Conservation (phyloP, 768 basidiomycete species). For the Suillus tomentosus region DNA sequence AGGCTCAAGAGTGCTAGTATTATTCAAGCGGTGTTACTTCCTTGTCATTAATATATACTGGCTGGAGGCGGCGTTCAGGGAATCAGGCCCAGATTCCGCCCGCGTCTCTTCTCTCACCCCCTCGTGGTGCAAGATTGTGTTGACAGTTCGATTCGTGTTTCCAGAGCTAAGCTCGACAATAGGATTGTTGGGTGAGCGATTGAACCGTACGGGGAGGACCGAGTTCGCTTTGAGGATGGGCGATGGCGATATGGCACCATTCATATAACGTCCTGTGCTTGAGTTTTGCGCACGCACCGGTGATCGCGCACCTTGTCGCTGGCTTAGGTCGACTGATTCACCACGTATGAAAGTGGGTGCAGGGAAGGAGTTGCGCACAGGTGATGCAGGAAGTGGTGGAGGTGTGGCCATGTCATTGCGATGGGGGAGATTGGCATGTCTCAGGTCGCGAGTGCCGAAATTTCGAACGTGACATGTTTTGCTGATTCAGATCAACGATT, state of each 20-base stretch:
- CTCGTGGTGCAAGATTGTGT: slow-evolving; percentile 14
- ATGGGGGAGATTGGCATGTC: slow-evolving; percentile 69
- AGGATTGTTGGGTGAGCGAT: slow-evolving; percentile 21
- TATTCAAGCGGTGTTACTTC: too few species aligned
- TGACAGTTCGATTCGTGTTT: slow-evolving; percentile 22
- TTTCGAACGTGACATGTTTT: slow-evolving; percentile 80
- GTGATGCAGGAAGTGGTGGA: slow-evolving; percentile 34
- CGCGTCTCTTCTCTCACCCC: slow-evolving; percentile 27
- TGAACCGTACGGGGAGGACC: slow-evolving; percentile 40
- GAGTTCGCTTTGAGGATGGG: slow-evolving; percentile 45
- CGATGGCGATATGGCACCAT: slow-evolving; percentile 19
- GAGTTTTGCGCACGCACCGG: slow-evolving; percentile 31
- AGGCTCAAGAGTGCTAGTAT: too few species aligned
- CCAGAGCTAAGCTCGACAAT: slow-evolving; percentile 19
- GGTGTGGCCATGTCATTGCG: slow-evolving; percentile 38
- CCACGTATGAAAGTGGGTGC: slow-evolving; percentile 29
- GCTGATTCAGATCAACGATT: slow-evolving; percentile 41
- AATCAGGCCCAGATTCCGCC: slow-evolving; percentile 33
- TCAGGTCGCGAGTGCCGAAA: slow-evolving; percentile 76
- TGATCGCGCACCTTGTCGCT: slow-evolving; percentile 29
- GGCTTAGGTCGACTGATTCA: slow-evolving; percentile 30
- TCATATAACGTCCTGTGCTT: slow-evolving; percentile 17
- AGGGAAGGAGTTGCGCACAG: slow-evolving; percentile 29
- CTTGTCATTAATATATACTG: too few species aligned
- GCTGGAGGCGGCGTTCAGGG: slow-evolving; percentile 4